A percentile compares a stretch with the other conserved stretches of the same genome.
Evolutionary conservation across 2,329 filamentous ascomycete species (phyloP).

Genomic region (Tolypocladium tropicale): DNA sequence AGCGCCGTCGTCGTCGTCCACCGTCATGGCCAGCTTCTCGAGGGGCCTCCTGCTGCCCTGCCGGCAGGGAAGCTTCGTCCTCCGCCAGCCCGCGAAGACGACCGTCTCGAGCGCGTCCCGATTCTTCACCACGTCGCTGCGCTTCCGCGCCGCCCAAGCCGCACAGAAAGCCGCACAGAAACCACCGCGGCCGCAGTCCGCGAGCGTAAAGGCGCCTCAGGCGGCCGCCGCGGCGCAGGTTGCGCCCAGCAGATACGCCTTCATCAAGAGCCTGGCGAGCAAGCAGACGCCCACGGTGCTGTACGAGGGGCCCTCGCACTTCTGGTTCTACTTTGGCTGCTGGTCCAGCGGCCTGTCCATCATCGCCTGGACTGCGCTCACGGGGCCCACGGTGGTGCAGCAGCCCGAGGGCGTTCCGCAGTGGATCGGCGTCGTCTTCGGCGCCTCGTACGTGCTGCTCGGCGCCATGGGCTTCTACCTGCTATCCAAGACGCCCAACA

Average conservation of each 20-base stretch:
- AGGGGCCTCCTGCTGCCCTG: conserved; percentile 18
- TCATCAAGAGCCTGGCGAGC: conserved; percentile 44
- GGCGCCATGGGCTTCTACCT: conserved; percentile 50
- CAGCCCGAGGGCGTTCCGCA: conserved; percentile 38
- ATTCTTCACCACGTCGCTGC: conserved; percentile 18
- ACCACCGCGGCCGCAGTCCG: conserved; percentile 4
- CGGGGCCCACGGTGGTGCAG: conserved; percentile 19
- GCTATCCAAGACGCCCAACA: conserved; percentile 42
- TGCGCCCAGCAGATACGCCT: conserved; percentile 27
- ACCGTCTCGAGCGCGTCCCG: conserved; percentile 11
- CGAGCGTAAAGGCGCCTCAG: neutral
- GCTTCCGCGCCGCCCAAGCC: conserved; percentile 10
- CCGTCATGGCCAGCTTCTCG: conserved; percentile 19
- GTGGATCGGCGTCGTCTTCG: conserved; percentile 50
- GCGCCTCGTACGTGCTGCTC: conserved; percentile 48
- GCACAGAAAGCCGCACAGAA: conserved; percentile 8
- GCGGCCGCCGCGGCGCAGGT: neutral
- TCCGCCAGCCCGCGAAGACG: conserved; percentile 5
- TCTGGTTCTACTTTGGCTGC: conserved; percentile 49
- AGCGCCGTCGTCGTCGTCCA: too few species aligned
- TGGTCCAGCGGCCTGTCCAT: conserved; percentile 41
- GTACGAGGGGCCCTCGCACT: conserved; percentile 56
- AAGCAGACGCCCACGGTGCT: conserved; percentile 47
- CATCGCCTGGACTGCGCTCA: conserved; percentile 23
- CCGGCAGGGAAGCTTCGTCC: conserved; percentile 11